Conservation (phyloP, 495 filamentous ascomycete genomes). For the Xylaria flabelliformis region DNA sequence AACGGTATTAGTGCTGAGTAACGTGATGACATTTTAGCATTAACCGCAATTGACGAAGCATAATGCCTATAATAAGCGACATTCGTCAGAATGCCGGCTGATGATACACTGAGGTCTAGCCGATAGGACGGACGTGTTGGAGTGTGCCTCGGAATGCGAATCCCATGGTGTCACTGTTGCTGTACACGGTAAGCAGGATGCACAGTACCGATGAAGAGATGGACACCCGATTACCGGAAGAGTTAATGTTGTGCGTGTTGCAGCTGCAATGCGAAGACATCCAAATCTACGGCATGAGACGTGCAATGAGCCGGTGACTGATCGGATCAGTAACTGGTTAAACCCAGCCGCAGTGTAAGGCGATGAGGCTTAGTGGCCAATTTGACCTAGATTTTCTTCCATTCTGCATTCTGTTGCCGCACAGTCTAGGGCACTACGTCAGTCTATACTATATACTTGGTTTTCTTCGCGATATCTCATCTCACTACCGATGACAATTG, state of each 20-base stretch:
- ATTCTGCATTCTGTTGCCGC: not conserved
- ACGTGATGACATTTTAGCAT: not conserved
- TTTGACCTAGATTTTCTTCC: not conserved
- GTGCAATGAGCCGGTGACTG: not conserved
- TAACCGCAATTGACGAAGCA: constrained; percentile 3
- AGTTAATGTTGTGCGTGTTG: not conserved
- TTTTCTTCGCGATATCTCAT: not conserved
- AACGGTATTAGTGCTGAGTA: not conserved
- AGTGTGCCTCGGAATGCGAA: not conserved
- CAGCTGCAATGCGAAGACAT: not conserved
- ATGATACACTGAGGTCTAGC: not conserved
- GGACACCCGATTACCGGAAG: not conserved
- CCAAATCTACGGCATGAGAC: not conserved
- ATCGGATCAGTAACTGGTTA: not conserved
- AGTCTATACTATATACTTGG: constrained; percentile 2
- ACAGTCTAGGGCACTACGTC: constrained; percentile 9
- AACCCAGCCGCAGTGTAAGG: not conserved
- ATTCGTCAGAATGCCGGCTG: constrained; percentile 3
- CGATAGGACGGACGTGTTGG: not conserved
- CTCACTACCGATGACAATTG: not conserved
- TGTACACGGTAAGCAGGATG: too few species aligned
- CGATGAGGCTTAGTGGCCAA: not conserved
- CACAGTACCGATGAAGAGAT: too few species aligned
- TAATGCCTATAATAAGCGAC: not conserved
- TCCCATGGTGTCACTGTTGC: not conserved